phyloP scores from a whole-genome alignment of 257 asterid species.

The Plantago ovata region DNA sequence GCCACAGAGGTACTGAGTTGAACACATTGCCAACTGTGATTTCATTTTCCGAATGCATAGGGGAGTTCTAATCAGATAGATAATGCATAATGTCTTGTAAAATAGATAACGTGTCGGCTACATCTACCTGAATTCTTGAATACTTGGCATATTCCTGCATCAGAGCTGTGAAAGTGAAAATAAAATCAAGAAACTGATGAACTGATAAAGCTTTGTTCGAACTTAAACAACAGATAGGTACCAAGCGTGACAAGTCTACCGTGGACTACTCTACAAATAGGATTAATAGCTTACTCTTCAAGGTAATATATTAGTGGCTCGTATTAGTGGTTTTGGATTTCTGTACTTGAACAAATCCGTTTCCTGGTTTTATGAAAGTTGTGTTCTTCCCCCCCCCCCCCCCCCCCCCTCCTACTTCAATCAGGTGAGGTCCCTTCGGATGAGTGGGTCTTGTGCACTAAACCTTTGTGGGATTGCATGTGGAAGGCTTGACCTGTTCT shows the following conservation, averaged over 20 bases:
- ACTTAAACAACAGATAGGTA: slow-evolving; percentile 53
- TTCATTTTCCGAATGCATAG: slow-evolving; percentile 1
- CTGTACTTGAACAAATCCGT: not conserved
- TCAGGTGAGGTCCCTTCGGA: slow-evolving; percentile 82
- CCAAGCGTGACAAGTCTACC: slow-evolving; percentile 65
- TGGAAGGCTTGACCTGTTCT: slow-evolving; percentile 82
- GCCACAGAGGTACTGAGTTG: slow-evolving; percentile 61
- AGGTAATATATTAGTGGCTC: slow-evolving; percentile 36
- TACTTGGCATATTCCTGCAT: not conserved
- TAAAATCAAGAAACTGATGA: not conserved
- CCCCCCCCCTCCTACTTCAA: too few relatives aligned
- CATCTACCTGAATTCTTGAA: slow-evolving; percentile 6
- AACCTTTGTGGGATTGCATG: slow-evolving; percentile 88
- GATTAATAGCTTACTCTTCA: slow-evolving; percentile 69
- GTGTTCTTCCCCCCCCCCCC: too few relatives aligned
- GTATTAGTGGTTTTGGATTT: slow-evolving; percentile 1
- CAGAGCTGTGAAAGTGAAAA: slow-evolving; percentile 8
- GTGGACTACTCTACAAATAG: slow-evolving; percentile 63
- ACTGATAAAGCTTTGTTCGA: slow-evolving; percentile 16
- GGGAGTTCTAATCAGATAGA: not conserved
- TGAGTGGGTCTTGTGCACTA: slow-evolving; percentile 88
- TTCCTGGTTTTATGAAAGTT: slow-evolving; percentile 22
- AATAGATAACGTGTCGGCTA: too few relatives aligned
- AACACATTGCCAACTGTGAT: slow-evolving; percentile 7
- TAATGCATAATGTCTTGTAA: not conserved